These are phyloP conservation scores for Flaveria floridana DNA, from an alignment of 140 eudicot genomes.

Conservation along the genomic window DNA sequence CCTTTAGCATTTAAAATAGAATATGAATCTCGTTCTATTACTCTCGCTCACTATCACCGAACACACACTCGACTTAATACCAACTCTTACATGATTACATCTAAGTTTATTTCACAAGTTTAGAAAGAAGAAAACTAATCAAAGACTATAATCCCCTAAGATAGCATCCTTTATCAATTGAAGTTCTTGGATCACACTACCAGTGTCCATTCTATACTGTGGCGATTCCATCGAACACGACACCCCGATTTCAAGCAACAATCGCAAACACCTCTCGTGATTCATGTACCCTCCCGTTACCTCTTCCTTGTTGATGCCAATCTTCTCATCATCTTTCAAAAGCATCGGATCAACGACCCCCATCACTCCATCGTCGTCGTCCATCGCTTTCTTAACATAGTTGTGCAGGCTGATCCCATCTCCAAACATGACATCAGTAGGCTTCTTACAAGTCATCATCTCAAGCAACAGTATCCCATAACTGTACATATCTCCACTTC, in stretches of 20 bases:
- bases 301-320: conserved; percentile 20
- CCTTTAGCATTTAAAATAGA: too few relatives aligned
- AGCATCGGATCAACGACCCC: conserved; percentile 29
- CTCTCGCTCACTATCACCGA: background rate
- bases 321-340: conserved; percentile 26
- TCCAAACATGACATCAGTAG: conserved; percentile 30
- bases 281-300: conserved; percentile 10
- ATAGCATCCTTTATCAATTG: conserved; percentile 30
- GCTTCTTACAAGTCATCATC: conserved; percentile 39
- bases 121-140: background rate
- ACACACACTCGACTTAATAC: background rate
- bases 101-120: conserved; percentile 1
- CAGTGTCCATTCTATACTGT: conserved; percentile 29
- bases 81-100: background rate
- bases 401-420: conserved; percentile 32
- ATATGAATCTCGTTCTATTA: background rate
- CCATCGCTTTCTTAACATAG: conserved; percentile 30
- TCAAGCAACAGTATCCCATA: conserved; percentile 40
- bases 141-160: conserved; percentile 18
- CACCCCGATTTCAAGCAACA: conserved; percentile 42
- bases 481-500: conserved; percentile 41
- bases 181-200: conserved; percentile 32
- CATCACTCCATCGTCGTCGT: conserved; percentile 7
- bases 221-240: conserved; percentile 42
- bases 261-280: conserved; percentile 25